phyloP scores from a whole-genome alignment of 2,329 filamentous ascomycete genomes.

The Colletotrichum sojae region DNA sequence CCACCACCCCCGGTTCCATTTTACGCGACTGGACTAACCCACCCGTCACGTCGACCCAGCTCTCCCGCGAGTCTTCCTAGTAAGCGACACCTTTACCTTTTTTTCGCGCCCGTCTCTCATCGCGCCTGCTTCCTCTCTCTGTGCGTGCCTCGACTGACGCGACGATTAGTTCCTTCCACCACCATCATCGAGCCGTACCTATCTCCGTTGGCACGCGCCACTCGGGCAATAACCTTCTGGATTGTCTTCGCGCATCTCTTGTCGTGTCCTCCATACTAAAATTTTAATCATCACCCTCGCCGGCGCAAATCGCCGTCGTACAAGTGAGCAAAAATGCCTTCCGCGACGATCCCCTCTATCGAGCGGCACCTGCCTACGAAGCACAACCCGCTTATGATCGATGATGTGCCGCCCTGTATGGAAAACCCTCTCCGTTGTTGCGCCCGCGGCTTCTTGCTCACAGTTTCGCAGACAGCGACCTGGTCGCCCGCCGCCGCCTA shows the following conservation, averaged over 20 bases:
- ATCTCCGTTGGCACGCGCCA: conserved; percentile 10
- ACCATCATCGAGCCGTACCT: conserved; percentile 8
- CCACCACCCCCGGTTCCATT: conserved; percentile 13
- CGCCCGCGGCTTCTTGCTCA: conserved; percentile 39
- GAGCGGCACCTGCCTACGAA: conserved; percentile 68
- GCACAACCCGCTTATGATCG: conserved; percentile 77
- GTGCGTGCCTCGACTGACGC: conserved; percentile 33
- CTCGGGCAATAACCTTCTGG: conserved; percentile 2
- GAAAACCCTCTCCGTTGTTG: conserved; percentile 35
- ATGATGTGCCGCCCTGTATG: conserved; percentile 75
- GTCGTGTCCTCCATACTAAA: conserved; percentile 21
- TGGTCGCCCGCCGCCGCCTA: conserved; percentile 87
- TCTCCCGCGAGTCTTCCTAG: conserved; percentile 16
- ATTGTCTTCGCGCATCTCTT: conserved; percentile 17
- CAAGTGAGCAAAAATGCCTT: conserved; percentile 32
- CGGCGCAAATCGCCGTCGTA: conserved; percentile 18
- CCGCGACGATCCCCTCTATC: conserved; percentile 54
- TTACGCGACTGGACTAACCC: conserved; percentile 31
- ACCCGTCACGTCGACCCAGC: conserved; percentile 30
- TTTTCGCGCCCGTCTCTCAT: conserved; percentile 4
- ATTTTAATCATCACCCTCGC: conserved; percentile 19
- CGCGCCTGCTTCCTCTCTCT: not conserved
- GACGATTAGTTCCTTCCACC: conserved; percentile 20
- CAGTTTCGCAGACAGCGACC: conserved; percentile 72
- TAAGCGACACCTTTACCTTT: conserved; percentile 31